Evolutionary conservation across 2,329 filamentous ascomycete species (phyloP).

Genomic region (Cladosporium sp.): DNA sequence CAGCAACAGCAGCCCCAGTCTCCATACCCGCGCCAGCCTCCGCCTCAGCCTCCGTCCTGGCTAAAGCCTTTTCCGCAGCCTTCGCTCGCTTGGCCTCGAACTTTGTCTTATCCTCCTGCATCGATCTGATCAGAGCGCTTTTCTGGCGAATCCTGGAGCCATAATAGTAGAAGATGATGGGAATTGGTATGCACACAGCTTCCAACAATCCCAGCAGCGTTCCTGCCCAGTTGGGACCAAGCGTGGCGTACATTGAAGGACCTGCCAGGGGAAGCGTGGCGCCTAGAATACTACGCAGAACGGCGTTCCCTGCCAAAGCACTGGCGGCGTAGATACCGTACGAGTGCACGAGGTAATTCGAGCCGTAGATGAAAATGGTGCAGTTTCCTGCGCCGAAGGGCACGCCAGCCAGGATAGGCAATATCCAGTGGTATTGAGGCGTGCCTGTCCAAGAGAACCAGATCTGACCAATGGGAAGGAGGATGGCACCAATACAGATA

Average conservation of each 20-base stretch:
- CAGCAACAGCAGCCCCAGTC: constrained; percentile 35
- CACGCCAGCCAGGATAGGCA: constrained; percentile 71
- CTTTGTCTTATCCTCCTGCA: constrained; percentile 45
- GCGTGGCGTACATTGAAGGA: constrained; percentile 62
- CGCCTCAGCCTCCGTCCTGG: constrained; percentile 24
- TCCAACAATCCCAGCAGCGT: constrained; percentile 72
- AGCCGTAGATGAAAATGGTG: constrained; percentile 75
- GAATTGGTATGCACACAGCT: constrained; percentile 71
- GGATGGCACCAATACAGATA: constrained; percentile 71
- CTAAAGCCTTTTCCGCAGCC: constrained; percentile 28
- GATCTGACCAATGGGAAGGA: constrained; percentile 74
- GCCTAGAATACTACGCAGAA: constrained; percentile 69
- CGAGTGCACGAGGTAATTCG: constrained; percentile 72
- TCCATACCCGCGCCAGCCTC: constrained; percentile 37
- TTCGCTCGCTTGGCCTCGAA: constrained; percentile 40
- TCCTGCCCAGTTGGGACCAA: constrained; percentile 75
- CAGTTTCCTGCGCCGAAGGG: constrained; percentile 76
- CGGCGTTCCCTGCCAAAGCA: constrained; percentile 74
- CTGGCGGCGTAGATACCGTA: constrained; percentile 81
- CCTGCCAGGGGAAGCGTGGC: constrained; percentile 74
- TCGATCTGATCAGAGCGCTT: constrained; percentile 49
- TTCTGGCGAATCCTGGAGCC: constrained; percentile 54
- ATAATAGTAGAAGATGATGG: constrained; percentile 66
- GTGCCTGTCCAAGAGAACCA: constrained; percentile 87
- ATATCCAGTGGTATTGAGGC: constrained; percentile 78